Evolutionary conservation across 176 grass and related monocot species (phyloP).

Genomic region (Aegilops umbellulata): DNA sequence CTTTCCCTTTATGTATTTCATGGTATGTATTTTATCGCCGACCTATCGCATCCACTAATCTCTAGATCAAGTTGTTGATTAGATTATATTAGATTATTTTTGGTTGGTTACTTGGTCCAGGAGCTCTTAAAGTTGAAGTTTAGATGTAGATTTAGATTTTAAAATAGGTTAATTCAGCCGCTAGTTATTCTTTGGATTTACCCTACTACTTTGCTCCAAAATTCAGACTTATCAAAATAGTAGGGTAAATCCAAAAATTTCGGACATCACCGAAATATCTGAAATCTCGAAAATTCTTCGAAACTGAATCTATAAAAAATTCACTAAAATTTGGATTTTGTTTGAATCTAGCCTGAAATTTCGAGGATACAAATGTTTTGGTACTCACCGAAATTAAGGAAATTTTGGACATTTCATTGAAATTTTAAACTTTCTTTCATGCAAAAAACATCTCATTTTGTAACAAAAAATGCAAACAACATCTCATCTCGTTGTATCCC

Average conservation of each 20-base stretch:
- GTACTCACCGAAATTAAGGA: background rate
- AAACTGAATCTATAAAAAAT: background rate
- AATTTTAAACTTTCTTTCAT: background rate
- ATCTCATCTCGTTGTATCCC: background rate
- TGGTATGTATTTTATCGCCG: slow-evolving; percentile 32
- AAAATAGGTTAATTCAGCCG: background rate
- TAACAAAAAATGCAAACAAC: background rate
- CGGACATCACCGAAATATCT: background rate
- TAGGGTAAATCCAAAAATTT: background rate
- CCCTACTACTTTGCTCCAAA: background rate
- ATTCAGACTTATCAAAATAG: background rate
- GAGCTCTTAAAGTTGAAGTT: background rate
- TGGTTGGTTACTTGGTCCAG: background rate
- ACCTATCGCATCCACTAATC: background rate
- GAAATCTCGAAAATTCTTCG: background rate
- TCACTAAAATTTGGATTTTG: background rate
- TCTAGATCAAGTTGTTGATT: background rate
- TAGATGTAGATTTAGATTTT: background rate
- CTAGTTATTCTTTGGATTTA: background rate
- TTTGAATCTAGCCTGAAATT: background rate
- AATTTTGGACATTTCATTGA: background rate
- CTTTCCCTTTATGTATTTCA: slow-evolving; percentile 82
- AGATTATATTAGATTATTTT: background rate
- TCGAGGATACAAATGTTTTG: background rate
- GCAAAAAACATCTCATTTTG: background rate